A percentile compares a stretch with the other conserved stretches of the same genome.
phyloP scores from a whole-genome alignment of 148 eudicot genomes.

The Vaccinium vitisidaea region DNA sequence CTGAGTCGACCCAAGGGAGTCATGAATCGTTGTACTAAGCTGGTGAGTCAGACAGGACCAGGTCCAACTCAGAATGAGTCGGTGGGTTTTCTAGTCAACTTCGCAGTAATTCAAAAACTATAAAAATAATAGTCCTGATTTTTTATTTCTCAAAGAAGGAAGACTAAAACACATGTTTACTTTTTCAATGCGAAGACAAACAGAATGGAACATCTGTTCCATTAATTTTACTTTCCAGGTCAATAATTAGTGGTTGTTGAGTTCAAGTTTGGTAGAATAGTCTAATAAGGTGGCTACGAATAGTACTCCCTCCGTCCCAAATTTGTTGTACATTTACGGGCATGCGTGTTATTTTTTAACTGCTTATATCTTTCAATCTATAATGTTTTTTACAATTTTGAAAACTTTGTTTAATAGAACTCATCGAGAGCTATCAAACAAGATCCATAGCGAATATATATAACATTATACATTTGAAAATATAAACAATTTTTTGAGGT shows the following conservation, averaged over 20 bases:
- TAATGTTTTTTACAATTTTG: no score
- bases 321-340: no score
- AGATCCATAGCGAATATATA: no score
- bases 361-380: no score
- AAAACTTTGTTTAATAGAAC: no score
- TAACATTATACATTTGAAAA: no score
- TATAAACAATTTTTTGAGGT: no score
- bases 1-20: background rate
- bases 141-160: background rate
- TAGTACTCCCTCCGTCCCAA: no score
- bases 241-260: background rate
- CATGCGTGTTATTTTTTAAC: no score
- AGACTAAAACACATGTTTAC: background rate
- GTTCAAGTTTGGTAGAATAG: background rate
- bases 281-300: background rate
- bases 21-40: background rate
- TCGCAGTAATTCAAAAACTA: background rate
- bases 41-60: background rate
- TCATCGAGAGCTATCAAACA: no score
- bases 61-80: background rate
- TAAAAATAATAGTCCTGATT: background rate
- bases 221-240: background rate
- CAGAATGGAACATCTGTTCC: background rate
- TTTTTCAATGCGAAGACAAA: background rate
- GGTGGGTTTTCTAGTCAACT: background rate